Evolutionary conservation across 306 rosid species (phyloP), one percentile per base, ranked within the genome.

Genomic region (Fragaria ananassa): DNA sequence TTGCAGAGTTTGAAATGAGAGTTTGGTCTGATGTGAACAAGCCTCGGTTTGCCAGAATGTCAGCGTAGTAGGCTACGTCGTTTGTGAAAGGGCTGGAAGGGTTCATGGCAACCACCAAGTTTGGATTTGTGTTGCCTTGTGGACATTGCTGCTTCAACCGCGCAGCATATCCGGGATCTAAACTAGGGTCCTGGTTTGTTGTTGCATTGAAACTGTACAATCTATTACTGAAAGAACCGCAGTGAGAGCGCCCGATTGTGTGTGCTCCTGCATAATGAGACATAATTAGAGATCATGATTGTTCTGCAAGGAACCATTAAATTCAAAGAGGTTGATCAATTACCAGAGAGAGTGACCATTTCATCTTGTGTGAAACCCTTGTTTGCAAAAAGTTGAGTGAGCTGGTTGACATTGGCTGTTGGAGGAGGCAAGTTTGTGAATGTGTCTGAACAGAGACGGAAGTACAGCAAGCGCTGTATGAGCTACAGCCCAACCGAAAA

Each of bases 291-390:
- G 25, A 18, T 35, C 45, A 53, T 54, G 62, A 12, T 71, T 31
- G 60, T 49, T 51, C 11, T 34, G 56, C n/a, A 66, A 63, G 47
- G 27, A 65, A 37, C 6, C 1, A 17, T 64, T 13, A 35, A 64
- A 5, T 8, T 31, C 46, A 35, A 65, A 37, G 70, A 8, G 13
- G 17, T 18, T 18, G 35, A 29, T 35, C 10, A 4, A 4, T 34
- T 83, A 88, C 96, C 96, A 4, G 93, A 85, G 25, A 88, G 96
- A 15, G 91, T 92, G 50, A 88, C 91, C 97, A 92, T 89, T 81
- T 90, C 96, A 75, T 84, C 86, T 84, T 82, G 90, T n/a, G 96
- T 90, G 19, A 92, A 74, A 50, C 97, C 93, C 79, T 92, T 90
- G 46, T 56, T 72, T 45, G 87, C 87, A 47, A 85, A 92, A 44